These are phyloP conservation scores for Trametes elegans DNA, from an alignment of 768 basidiomycete genomes.

Conservation along the genomic window DNA sequence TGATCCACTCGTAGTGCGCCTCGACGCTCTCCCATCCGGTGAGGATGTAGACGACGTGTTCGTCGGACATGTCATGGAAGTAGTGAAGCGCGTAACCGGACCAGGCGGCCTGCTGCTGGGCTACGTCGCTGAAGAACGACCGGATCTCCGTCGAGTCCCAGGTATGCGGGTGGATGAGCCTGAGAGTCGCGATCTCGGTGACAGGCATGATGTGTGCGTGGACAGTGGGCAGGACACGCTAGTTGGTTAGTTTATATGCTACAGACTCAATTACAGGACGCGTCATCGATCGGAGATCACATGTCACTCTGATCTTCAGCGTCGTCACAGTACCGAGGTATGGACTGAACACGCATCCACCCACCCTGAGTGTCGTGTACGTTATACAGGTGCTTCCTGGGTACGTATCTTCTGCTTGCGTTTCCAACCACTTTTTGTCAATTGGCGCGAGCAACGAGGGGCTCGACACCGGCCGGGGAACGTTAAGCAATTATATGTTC, in stretches of 20 bases:
- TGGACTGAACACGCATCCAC: no score
- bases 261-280: background rate
- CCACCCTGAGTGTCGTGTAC: no score
- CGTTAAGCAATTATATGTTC: background rate
- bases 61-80: constrained; percentile 31
- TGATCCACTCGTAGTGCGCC: constrained; percentile 43
- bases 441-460: no score
- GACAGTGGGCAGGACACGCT: no score
- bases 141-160: constrained; percentile 30
- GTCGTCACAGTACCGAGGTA: no score
- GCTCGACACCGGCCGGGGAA: background rate
- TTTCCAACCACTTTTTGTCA: no score
- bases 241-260: no score
- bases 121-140: constrained; percentile 32
- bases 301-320: no score
- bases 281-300: background rate
- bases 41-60: constrained; percentile 35
- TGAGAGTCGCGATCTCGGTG: constrained; percentile 42
- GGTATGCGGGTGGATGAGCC: constrained; percentile 32
- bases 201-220: constrained; percentile 39
- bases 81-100: constrained; percentile 43
- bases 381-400: background rate
- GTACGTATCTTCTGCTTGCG: no score
- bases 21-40: constrained; percentile 44
- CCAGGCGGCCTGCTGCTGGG: constrained; percentile 37